Evolutionary conservation across 805 yeast genomes (phyloP).

Genomic region (Lipomyces sp.): DNA sequence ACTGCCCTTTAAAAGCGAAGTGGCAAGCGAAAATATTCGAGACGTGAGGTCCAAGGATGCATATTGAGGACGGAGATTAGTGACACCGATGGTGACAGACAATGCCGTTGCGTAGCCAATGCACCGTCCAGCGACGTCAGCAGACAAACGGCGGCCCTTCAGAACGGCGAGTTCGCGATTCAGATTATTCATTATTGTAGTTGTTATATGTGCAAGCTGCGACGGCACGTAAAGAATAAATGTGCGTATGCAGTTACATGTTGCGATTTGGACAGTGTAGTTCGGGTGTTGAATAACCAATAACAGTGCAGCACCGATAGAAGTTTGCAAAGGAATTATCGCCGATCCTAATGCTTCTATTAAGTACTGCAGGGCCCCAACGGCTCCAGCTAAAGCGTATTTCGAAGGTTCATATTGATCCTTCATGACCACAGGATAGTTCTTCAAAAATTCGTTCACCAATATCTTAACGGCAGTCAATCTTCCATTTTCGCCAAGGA

Average conservation of each 20-base stretch:
- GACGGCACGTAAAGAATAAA: slow-evolving; percentile 39
- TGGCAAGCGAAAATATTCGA: slow-evolving; percentile 52
- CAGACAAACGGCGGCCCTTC: slow-evolving; percentile 28
- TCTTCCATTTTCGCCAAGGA: slow-evolving; percentile 44
- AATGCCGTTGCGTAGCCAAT: slow-evolving; percentile 43
- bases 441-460: slow-evolving; percentile 37
- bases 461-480: slow-evolving; percentile 39
- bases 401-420: slow-evolving; percentile 38
- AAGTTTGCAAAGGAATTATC: slow-evolving; percentile 36
- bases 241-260: slow-evolving; percentile 33
- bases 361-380: slow-evolving; percentile 38
- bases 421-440: slow-evolving; percentile 38
- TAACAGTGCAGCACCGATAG: slow-evolving; percentile 29
- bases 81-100: slow-evolving; percentile 41
- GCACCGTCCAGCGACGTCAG: slow-evolving; percentile 33
- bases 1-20: slow-evolving; percentile 49
- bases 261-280: slow-evolving; percentile 35
- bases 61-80: slow-evolving; percentile 44
- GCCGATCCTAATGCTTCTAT: slow-evolving; percentile 43
- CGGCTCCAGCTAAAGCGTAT: slow-evolving; percentile 37
- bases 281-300: slow-evolving; percentile 34
- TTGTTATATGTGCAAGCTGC: slow-evolving; percentile 36
- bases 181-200: slow-evolving; percentile 35
- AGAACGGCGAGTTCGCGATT: slow-evolving; percentile 38
- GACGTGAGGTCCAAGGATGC: slow-evolving; percentile 54